Evolutionary conservation across 2,329 filamentous ascomycete genomes (phyloP), one percentile per base, ranked within the genome.

Genomic region (Coleophoma eucalyptorum): DNA sequence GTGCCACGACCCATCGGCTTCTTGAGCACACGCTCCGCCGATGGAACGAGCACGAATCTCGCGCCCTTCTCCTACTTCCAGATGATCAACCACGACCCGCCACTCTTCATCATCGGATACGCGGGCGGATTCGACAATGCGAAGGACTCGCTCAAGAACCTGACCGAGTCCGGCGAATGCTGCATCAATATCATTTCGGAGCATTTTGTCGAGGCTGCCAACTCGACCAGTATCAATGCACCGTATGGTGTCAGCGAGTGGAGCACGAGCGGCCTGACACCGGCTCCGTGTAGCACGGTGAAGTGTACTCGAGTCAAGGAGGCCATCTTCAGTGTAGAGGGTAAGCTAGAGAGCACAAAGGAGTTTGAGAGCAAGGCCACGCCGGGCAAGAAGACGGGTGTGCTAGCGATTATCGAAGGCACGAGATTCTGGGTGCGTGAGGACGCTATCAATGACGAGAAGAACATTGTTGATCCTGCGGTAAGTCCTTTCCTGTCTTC

Each of bases 51-150:
- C 26, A 82, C 81, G 15, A 97, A 97, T 70, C 77, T 97, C 2
- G 90, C 92, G 0, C 92, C 91, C 0, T 96, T 94, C 69, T 88
- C 82, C 64, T 97, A 94, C 73, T 90, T 91, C 67, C 87, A 90
- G 66, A 70, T 96, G 55, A 77, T 96, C 58, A 84, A 83, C 67
- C 88, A 94, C 66, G 92, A 97, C 65, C 93, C 92, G 4, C 92
- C 92, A 0, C 74, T 95, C 41, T 95, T 97, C 68, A 79, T 82
- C 8, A 72, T 84, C 26, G 79, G 81, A 41, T 74, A 81, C 63
- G 61, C 74, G 5, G 66, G 69, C 15, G 54, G 69, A 4, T 58
- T 76, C 6, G 68, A 66, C 5, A 58, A 72, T 4, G 82, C 86
- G 18, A 97, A 96, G 69, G 92, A 97, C 68, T 85, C 87, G 35